These are phyloP conservation scores for Solanum hybrid DNA, from an alignment of 305 asterid genomes.

Conservation along the genomic window DNA sequence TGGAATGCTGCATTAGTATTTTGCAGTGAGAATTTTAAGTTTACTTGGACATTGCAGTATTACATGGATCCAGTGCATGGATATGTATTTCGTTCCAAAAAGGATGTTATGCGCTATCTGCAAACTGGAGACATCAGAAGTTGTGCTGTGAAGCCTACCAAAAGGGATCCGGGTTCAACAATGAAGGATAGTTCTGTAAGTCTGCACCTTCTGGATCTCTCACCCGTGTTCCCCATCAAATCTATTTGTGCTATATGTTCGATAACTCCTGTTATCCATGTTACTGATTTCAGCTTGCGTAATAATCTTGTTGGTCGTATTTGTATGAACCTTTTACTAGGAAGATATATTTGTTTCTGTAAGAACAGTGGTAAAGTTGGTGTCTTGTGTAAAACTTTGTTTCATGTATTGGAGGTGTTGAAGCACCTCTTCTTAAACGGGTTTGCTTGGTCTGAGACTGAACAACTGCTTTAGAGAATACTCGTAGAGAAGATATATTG, in stretches of 20 bases:
- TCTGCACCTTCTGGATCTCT: conserved; percentile 1
- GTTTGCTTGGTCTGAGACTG: neutral
- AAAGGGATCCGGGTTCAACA: conserved; percentile 5
- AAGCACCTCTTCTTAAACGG: neutral
- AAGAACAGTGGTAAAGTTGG: neutral
- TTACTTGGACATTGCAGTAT: conserved; percentile 33
- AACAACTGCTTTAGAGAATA: neutral
- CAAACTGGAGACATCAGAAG: conserved; percentile 27
- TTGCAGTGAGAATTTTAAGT: neutral
- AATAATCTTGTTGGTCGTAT: neutral
- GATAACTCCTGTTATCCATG: neutral
- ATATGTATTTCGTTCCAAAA: conserved; percentile 34
- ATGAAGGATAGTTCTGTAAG: conserved; percentile 25
- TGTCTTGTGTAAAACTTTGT: neutral
- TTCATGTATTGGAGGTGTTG: neutral
- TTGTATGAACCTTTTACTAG: neutral
- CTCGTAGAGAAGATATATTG: neutral
- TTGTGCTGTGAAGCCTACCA: conserved; percentile 30
- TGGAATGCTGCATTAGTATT: neutral
- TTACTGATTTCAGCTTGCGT: neutral
- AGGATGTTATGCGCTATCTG: conserved; percentile 33
- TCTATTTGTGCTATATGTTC: neutral
- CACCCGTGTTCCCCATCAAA: neutral
- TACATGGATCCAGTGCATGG: conserved; percentile 41
- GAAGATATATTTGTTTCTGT: neutral